Evolutionary conservation across 2,329 filamentous ascomycete species (phyloP).

Genomic region (Talaromyces rugulosus): DNA sequence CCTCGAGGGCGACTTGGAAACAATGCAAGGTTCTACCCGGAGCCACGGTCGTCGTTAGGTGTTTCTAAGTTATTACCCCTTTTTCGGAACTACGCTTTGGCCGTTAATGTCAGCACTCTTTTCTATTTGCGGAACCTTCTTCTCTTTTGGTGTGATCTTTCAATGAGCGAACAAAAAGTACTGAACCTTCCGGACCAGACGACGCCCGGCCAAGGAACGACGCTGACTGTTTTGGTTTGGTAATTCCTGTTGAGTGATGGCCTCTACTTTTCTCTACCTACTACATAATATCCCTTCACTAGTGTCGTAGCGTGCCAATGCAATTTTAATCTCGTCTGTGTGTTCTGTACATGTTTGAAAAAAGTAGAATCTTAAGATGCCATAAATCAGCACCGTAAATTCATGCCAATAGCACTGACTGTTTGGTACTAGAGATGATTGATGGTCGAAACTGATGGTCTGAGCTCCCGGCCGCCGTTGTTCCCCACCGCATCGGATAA

Average conservation of each 20-base stretch:
- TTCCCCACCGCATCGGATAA: not conserved
- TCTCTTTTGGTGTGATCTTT: constrained; percentile 28
- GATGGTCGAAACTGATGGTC: not conserved
- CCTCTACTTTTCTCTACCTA: constrained; percentile 34
- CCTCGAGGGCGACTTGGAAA: constrained; percentile 81
- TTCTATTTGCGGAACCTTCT: constrained; percentile 34
- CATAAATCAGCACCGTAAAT: not conserved
- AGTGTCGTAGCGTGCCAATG: constrained; percentile 38
- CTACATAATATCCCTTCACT: constrained; percentile 40
- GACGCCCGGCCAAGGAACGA: constrained; percentile 14
- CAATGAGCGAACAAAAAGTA: constrained; percentile 23
- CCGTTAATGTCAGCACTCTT: constrained; percentile 17
- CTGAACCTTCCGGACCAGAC: constrained; percentile 15
- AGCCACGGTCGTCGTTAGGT: constrained; percentile 87
- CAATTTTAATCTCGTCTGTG: constrained; percentile 28
- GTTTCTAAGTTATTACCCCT: constrained; percentile 5
- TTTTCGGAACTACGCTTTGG: constrained; percentile 11
- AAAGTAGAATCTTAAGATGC: too few species aligned
- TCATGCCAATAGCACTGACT: not conserved
- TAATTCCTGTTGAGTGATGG: constrained; percentile 37
- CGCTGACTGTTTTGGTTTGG: constrained; percentile 29
- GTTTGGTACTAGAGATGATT: not conserved
- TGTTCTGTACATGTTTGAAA: not conserved
- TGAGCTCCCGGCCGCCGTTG: constrained; percentile 1
- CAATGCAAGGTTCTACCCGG: constrained; percentile 86